Percentiles rank a stretch among this genome's conserved stretches.
phyloP scores from a whole-genome alignment of 108 stramenopile genomes.

The Skeletonema menzelii region DNA sequence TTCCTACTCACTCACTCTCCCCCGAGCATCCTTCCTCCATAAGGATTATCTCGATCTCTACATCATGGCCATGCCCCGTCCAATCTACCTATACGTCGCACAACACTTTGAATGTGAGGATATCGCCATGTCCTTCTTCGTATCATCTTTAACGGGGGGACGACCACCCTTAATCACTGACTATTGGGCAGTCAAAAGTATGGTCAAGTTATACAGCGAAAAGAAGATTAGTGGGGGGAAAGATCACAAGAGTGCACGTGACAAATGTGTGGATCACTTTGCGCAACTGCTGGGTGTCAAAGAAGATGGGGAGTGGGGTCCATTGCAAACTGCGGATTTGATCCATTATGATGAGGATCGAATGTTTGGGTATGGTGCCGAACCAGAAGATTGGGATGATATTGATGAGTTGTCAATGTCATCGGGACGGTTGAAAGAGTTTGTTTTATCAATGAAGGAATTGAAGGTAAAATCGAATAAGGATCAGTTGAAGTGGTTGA shows the following conservation, averaged over 20 bases:
- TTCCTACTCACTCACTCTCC: slow-evolving; percentile 69
- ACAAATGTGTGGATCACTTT: slow-evolving; percentile 75
- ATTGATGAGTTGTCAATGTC: slow-evolving; percentile 15
- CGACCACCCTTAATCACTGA: slow-evolving; percentile 76
- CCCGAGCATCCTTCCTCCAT: slow-evolving; percentile 75
- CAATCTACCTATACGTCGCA: slow-evolving; percentile 60
- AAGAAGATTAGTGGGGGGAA: slow-evolving; percentile 43
- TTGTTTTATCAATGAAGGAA: slow-evolving; percentile 18
- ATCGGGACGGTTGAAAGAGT: slow-evolving; percentile 20
- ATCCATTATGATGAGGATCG: background rate
- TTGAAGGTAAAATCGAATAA: slow-evolving; percentile 10
- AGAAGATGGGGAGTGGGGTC: slow-evolving; percentile 21
- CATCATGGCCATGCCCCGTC: slow-evolving; percentile 55
- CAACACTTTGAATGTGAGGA: slow-evolving; percentile 83
- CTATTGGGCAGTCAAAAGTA: slow-evolving; percentile 68
- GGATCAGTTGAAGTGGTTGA: slow-evolving; percentile 31
- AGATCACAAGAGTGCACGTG: slow-evolving; percentile 66
- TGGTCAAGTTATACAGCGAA: slow-evolving; percentile 65
- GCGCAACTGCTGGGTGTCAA: slow-evolving; percentile 65
- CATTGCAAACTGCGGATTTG: slow-evolving; percentile 23
- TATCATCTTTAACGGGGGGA: slow-evolving; percentile 70
- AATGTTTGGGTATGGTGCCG: slow-evolving; percentile 48
- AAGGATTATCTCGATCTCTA: slow-evolving; percentile 76
- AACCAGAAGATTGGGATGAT: slow-evolving; percentile 36
- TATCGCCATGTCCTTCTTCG: slow-evolving; percentile 80